Conservation (phyloP, 352 stramenopile genomes). For the Phytophthora fragariae region DNA sequence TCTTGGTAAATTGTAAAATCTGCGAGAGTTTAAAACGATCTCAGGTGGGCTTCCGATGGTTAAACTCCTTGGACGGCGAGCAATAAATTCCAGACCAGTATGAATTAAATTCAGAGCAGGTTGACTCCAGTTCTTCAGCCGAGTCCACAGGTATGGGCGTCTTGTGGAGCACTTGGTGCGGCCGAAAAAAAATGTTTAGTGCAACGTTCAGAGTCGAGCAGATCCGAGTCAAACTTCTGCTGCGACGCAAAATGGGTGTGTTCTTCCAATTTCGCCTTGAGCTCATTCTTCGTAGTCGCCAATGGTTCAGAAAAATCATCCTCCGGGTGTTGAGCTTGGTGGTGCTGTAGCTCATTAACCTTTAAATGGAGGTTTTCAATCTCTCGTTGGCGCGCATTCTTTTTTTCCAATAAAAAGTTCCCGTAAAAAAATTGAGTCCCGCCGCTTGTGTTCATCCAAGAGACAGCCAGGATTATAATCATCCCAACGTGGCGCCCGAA, state of each 20-base stretch:
- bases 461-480: neutral
- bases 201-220: neutral
- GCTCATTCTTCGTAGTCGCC: neutral
- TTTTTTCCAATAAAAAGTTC: neutral
- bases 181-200: neutral
- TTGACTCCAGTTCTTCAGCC: neutral
- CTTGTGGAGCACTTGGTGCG: neutral
- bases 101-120: neutral
- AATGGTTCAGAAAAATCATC: neutral
- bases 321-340: neutral
- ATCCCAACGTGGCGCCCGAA: neutral
- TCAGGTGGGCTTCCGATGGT: neutral
- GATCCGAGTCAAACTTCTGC: neutral
- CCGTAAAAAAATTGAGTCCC: neutral
- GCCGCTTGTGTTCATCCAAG: constrained; percentile 2
- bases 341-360: neutral
- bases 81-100: constrained; percentile 2
- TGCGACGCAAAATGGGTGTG: neutral
- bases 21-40: neutral
- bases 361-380: constrained; percentile 1
- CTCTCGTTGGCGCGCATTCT: neutral
- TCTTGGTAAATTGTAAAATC: neutral
- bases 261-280: neutral
- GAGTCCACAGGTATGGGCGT: neutral
- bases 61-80: neutral